Conservation (phyloP, 305 asterid species). For the Solanum hybrid region DNA sequence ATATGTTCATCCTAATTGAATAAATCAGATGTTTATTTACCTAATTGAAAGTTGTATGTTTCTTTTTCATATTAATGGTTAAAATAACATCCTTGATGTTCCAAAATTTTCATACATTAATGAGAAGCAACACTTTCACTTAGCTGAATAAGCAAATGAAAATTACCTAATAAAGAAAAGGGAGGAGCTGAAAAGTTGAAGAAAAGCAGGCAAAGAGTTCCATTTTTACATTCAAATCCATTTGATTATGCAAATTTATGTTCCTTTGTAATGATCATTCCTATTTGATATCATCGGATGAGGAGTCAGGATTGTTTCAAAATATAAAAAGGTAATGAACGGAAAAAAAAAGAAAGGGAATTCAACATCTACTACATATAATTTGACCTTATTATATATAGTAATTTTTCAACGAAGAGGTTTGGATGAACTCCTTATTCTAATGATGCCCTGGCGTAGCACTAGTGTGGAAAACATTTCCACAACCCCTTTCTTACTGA, state of each 20-base stretch:
- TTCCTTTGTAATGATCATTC: neutral
- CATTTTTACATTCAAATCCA: neutral
- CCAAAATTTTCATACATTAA: neutral
- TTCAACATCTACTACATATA: neutral
- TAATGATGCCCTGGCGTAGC: neutral
- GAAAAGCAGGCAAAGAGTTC: neutral
- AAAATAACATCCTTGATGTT: neutral
- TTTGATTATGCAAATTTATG: neutral
- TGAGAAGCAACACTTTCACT: neutral
- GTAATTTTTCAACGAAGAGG: neutral
- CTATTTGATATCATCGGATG: neutral
- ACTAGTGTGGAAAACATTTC: neutral
- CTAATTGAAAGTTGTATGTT: neutral
- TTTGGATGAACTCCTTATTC: neutral
- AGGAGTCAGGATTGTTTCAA: no score
- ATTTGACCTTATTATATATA: neutral
- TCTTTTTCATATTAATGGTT: neutral
- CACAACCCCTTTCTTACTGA: neutral
- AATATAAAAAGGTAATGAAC: neutral
- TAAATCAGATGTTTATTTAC: neutral
- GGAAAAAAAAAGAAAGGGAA: accelerated
- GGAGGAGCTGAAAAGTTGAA: neutral
- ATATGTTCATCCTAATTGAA: neutral
- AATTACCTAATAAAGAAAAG: neutral
- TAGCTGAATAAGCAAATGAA: neutral